A percentile compares a stretch with the other conserved stretches of the same genome.
These are phyloP conservation scores for Oldenlandia corymbosa DNA, from an alignment of 257 asterid genomes.

Conservation along the genomic window DNA sequence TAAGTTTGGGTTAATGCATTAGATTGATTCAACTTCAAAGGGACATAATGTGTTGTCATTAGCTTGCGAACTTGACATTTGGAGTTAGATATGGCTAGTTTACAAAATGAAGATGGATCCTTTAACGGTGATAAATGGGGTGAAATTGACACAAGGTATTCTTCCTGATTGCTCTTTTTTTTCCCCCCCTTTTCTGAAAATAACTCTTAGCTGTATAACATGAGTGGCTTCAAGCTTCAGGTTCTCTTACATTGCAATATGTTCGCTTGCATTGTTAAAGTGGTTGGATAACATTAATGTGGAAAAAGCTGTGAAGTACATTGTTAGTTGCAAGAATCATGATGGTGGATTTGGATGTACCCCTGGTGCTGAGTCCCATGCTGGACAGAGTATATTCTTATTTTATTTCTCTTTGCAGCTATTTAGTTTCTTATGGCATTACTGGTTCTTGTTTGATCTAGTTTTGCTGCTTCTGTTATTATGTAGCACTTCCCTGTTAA, in stretches of 20 bases:
- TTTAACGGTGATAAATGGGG: conserved; percentile 96
- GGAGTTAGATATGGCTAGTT: conserved; percentile 63
- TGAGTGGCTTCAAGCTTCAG: conserved; percentile 28
- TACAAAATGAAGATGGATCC: conserved; percentile 93
- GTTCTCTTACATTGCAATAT: conserved; percentile 78
- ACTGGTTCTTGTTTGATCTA: too few relatives aligned
- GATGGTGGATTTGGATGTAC: conserved; percentile 98
- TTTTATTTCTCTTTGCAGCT: not conserved
- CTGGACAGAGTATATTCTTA: conserved; percentile 75
- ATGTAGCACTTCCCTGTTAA: too few relatives aligned
- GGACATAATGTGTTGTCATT: too few relatives aligned
- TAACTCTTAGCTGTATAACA: conserved; percentile 6
- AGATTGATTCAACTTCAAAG: not conserved
- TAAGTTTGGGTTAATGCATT: too few relatives aligned
- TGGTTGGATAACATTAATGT: conserved; percentile 66
- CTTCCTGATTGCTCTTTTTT: conserved; percentile 8
- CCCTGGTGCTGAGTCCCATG: conserved; percentile 95
- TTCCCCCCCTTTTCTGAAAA: too few relatives aligned
- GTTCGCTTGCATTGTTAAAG: conserved; percentile 64
- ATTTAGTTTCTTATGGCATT: too few relatives aligned
- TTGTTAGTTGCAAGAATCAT: conserved; percentile 82
- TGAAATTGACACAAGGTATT: conserved; percentile 83
- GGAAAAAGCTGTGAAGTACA: conserved; percentile 76
- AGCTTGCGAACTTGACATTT: too few relatives aligned
- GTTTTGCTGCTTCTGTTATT: too few relatives aligned